phyloP scores from a whole-genome alignment of 2,329 filamentous ascomycete genomes.

The Xylaria sp. region DNA sequence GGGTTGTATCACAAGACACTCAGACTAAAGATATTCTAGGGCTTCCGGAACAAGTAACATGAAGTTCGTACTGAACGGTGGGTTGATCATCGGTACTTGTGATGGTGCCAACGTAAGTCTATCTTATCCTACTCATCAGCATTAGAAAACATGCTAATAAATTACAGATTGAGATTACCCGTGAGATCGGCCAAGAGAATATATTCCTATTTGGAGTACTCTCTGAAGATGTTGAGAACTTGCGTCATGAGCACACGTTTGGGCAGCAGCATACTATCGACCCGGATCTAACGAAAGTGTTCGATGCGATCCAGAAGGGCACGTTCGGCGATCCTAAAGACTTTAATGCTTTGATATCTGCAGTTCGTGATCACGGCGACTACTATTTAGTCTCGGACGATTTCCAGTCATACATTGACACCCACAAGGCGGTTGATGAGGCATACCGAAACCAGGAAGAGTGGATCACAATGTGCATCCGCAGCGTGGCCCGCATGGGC shows the following conservation, averaged over 20 bases:
- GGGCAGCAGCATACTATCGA: slow-evolving; percentile 80
- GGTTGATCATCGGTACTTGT: slow-evolving; percentile 96
- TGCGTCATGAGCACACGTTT: slow-evolving; percentile 90
- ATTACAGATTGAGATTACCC: slow-evolving; percentile 87
- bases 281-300: slow-evolving; percentile 80
- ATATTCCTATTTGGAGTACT: slow-evolving; percentile 99
- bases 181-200: slow-evolving; percentile 94
- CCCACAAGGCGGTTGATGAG: slow-evolving; percentile 89
- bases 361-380: slow-evolving; percentile 91
- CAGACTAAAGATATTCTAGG: slow-evolving; percentile 49
- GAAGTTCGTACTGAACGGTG: slow-evolving; percentile 99
- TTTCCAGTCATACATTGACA: slow-evolving; percentile 93
- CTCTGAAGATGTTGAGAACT: slow-evolving; percentile 94
- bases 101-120: slow-evolving; percentile 90
- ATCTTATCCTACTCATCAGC: slow-evolving; percentile 54
- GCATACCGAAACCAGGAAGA: slow-evolving; percentile 91
- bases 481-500: slow-evolving; percentile 90
- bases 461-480: slow-evolving; percentile 92
- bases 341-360: slow-evolving; percentile 84
- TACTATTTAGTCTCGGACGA: slow-evolving; percentile 98
- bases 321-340: slow-evolving; percentile 82
- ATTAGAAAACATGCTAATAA: slow-evolving; percentile 33
- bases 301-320: slow-evolving; percentile 80
- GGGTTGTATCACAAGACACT: not conserved
- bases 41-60: slow-evolving; percentile 94